Evolutionary conservation across 2,329 filamentous ascomycete species (phyloP).

Genomic region (Pseudogymnoascus sp.): DNA sequence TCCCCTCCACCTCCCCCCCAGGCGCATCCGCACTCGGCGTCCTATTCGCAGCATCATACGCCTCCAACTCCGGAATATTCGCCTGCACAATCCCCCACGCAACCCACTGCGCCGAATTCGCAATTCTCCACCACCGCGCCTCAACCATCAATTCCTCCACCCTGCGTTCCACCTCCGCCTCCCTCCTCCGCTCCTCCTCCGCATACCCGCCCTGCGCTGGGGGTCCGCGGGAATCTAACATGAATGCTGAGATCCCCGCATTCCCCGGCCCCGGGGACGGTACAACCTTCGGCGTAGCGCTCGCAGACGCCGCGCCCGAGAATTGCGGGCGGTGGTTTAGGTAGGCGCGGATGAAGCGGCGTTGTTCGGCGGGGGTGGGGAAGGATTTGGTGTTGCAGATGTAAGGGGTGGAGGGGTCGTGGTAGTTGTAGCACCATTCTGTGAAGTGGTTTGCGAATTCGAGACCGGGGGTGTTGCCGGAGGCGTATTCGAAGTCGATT

Average conservation of each 20-base stretch:
- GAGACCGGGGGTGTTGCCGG: conserved; percentile 73
- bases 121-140: conserved; percentile 74
- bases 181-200: conserved; percentile 54
- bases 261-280: conserved; percentile 16
- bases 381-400: conserved; percentile 64
- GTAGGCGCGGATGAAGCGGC: conserved; percentile 78
- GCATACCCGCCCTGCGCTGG: conserved; percentile 24
- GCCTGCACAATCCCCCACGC: conserved; percentile 97
- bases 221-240: conserved; percentile 67
- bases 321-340: conserved; percentile 70
- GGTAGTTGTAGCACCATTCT: conserved; percentile 98
- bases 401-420: conserved; percentile 58
- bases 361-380: conserved; percentile 72
- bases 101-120: conserved; percentile 85
- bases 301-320: conserved; percentile 39
- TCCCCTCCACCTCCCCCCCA: background rate
- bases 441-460: conserved; percentile 98
- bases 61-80: conserved; percentile 67
- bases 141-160: conserved; percentile 68
- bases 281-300: conserved; percentile 23
- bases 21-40: background rate
- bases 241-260: conserved; percentile 44
- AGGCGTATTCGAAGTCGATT: conserved; percentile 97
- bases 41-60: conserved; percentile 33
- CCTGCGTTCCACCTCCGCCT: conserved; percentile 58